Evolutionary conservation across 2,329 filamentous ascomycete genomes (phyloP).

Genomic region (Cercospora sojina): DNA sequence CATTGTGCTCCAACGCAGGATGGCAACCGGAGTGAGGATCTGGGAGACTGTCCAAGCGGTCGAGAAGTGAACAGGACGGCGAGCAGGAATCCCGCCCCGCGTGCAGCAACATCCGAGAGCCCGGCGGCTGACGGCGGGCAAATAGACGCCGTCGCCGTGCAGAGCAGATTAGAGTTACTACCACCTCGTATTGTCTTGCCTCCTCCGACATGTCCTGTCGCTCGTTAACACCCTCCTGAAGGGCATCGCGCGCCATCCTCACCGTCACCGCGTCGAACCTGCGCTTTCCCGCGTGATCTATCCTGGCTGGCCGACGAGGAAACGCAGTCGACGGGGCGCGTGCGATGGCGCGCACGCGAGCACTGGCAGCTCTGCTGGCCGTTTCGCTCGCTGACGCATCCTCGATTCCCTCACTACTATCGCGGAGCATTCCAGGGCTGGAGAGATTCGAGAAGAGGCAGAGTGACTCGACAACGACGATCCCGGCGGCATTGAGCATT

Average conservation of each 20-base stretch:
- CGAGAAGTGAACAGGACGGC: background rate
- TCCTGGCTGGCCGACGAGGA: background rate
- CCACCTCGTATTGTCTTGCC: background rate
- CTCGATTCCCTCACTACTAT: conserved; percentile 8
- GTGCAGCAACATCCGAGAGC: background rate
- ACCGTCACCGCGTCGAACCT: background rate
- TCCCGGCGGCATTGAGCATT: conserved; percentile 37
- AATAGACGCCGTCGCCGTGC: background rate
- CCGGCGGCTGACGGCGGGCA: background rate
- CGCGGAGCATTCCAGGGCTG: conserved; percentile 6
- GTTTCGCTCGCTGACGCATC: conserved; percentile 9
- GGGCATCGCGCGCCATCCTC: background rate
- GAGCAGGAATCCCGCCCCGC: background rate
- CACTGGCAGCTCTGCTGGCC: conserved; percentile 11
- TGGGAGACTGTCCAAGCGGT: background rate
- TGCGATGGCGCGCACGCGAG: background rate
- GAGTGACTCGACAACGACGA: conserved; percentile 19
- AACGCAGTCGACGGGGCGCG: background rate
- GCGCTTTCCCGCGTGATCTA: background rate
- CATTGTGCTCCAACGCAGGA: background rate
- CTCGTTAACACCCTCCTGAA: background rate
- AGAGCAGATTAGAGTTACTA: background rate
- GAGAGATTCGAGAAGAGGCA: conserved; percentile 1
- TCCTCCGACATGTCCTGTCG: background rate
- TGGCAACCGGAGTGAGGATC: background rate